Base-by-base conservation (phyloP, 805 yeast genomes). In the Lachancea nothofagi region DNA sequence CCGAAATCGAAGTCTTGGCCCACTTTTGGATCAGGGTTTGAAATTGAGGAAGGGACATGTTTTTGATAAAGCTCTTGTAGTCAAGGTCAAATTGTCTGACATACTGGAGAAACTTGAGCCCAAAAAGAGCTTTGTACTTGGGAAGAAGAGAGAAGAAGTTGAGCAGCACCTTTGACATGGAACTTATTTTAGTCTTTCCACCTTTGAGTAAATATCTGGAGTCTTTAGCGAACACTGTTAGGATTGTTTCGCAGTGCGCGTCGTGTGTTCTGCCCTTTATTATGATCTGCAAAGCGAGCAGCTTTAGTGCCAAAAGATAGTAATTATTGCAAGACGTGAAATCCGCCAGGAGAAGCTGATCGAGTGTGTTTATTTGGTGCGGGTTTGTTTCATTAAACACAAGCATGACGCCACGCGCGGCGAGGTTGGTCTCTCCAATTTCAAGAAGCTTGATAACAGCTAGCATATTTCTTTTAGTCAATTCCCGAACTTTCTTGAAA, bases 51-150 rank as follows among this genome's bases (percentile, higher is more conserved):
- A 28, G 10, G 17, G 43, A 40, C 40, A 54, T 45, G 27, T 56
- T 54, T 21, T 51, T 57, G 23, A 59, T 49, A 28, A 47, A 58
- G 4, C 35, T 23, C 9, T 47, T 47, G 32, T 54, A 53, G 7
- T 38, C 22, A 12, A 58, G 38, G 13, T 52, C 46, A 36, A 44
- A 58, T 29, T 51, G 52, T 13, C 39, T 36, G n/a, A 55, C 38
- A 21, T 59, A 59, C 36, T 59, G 58, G 14, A 58, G 40, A 42
- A 59, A 50, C 43, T 61, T 61, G 34, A 61, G 30, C 3, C 60
- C 62, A 33, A 56, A 55, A 10, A 57, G 36, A 3, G 46, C 41
- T 41, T 53, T 57, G 20, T 38, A 45, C 5, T 36, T 36, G 3
- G 58, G 49, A 23, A 49, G 26, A 7, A 48, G 22, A 1, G 53